Percentiles rank a stretch among this genome's conserved stretches.
Evolutionary conservation across 495 filamentous ascomycete species (phyloP).

Genomic region (Annulohypoxylon stygium): DNA sequence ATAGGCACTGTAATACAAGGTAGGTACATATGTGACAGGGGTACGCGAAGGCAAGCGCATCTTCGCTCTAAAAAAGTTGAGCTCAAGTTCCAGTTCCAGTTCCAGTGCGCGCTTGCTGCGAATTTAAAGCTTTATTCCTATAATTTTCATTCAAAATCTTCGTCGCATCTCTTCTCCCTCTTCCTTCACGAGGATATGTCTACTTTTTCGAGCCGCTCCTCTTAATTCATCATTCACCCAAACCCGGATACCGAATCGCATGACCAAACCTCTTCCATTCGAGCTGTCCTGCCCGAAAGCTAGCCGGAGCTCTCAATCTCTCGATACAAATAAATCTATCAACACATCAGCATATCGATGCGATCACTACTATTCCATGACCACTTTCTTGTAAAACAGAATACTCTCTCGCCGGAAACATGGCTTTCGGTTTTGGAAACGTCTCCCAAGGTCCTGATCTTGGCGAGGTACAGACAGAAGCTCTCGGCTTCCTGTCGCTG

Average conservation of each 20-base stretch:
- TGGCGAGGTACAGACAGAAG: slow-evolving; percentile 73
- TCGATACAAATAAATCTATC: slow-evolving; percentile 17
- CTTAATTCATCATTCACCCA: background rate
- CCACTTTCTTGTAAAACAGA: slow-evolving; percentile 19
- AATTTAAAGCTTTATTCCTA: slow-evolving; percentile 20
- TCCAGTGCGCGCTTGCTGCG: slow-evolving; percentile 24
- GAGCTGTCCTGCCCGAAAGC: background rate
- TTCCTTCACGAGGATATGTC: slow-evolving; percentile 2
- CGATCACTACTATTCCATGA: slow-evolving; percentile 30
- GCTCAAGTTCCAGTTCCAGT: background rate
- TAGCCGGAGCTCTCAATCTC: slow-evolving; percentile 1
- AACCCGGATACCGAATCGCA: slow-evolving; percentile 16
- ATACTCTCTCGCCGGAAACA: slow-evolving; percentile 53
- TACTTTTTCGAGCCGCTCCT: background rate
- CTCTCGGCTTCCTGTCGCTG: slow-evolving; percentile 84
- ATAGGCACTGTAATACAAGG: background rate
- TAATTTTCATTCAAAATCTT: background rate
- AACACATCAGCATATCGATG: slow-evolving; percentile 17
- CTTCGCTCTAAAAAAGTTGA: slow-evolving; percentile 37
- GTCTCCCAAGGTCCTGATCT: slow-evolving; percentile 68
- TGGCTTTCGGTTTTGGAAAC: slow-evolving; percentile 75
- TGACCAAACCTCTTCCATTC: slow-evolving; percentile 4
- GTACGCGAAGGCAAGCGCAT: slow-evolving; percentile 43
- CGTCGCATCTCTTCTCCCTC: slow-evolving; percentile 6
- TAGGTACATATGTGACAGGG: slow-evolving; percentile 13